Conservation (phyloP, 768 basidiomycete species). For the Suillus ampliporus region DNA sequence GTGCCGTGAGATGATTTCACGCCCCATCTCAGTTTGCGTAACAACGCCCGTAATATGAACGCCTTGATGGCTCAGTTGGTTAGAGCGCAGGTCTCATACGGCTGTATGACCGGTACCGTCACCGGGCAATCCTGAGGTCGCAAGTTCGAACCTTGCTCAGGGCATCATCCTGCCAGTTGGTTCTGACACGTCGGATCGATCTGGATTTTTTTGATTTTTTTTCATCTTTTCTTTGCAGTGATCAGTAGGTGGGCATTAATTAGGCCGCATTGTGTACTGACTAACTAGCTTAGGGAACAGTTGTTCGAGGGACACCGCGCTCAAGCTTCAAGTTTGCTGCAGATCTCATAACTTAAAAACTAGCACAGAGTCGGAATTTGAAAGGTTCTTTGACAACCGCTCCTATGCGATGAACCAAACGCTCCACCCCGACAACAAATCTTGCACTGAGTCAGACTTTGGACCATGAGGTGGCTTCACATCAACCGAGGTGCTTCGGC, state of each 20-base stretch:
- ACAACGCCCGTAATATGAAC: neutral
- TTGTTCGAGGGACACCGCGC: no score
- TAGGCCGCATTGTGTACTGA: no score
- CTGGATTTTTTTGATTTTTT: neutral
- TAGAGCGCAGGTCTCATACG: slow-evolving; percentile 62
- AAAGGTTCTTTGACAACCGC: neutral
- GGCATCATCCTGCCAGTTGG: slow-evolving; percentile 37
- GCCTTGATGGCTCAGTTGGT: slow-evolving; percentile 55
- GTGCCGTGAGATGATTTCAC: neutral
- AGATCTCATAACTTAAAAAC: no score
- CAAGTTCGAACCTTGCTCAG: slow-evolving; percentile 66
- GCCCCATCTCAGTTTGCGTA: neutral
- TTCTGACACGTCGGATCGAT: no score
- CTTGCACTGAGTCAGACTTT: no score
- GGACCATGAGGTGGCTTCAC: no score
- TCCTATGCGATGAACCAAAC: neutral
- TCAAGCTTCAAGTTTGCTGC: no score
- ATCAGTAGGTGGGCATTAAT: no score
- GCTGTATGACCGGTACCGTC: slow-evolving; percentile 35
- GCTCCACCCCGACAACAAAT: no score
- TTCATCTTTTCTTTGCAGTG: neutral
- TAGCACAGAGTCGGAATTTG: no score
- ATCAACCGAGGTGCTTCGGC: no score
- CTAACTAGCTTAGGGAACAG: no score
- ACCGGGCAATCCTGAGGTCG: slow-evolving; percentile 58